These are phyloP conservation scores for Aspergillus biplanus DNA, from an alignment of 495 filamentous ascomycete species.

Conservation along the genomic window DNA sequence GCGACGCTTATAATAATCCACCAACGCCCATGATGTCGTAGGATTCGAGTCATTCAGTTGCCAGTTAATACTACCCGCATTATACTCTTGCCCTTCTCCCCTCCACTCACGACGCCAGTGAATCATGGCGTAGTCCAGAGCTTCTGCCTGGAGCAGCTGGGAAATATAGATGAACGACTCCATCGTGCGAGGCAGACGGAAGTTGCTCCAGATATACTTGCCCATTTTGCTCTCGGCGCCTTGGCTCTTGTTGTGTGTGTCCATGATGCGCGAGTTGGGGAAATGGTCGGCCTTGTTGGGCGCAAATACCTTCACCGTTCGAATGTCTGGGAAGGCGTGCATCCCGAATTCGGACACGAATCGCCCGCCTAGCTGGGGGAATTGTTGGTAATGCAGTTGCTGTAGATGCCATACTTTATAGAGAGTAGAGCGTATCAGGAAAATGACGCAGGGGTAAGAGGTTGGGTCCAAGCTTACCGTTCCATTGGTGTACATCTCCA, in stretches of 20 bases:
- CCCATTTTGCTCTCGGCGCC: conserved; percentile 8
- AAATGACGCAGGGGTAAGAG: neutral
- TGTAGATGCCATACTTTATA: conserved; percentile 4
- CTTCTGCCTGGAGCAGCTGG: conserved; percentile 4
- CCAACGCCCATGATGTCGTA: conserved; percentile 1
- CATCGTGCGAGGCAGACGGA: conserved; percentile 1
- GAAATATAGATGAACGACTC: conserved; percentile 7
- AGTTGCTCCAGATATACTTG: conserved; percentile 8
- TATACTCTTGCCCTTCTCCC: neutral
- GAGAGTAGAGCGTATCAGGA: neutral
- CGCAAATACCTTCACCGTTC: neutral
- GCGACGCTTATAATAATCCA: conserved; percentile 6
- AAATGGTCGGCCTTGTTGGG: conserved; percentile 2
- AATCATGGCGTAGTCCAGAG: conserved; percentile 5
- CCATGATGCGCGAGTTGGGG: conserved; percentile 9
- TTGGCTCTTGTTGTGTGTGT: conserved; percentile 7
- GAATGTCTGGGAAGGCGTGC: conserved; percentile 7
- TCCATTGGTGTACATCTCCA: conserved; percentile 10
- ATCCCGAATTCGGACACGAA: conserved; percentile 8
- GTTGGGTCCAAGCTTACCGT: neutral
- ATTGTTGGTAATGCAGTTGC: conserved; percentile 9
- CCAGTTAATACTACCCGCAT: conserved; percentile 6
- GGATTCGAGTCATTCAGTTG: conserved; percentile 12
- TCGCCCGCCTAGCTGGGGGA: neutral
- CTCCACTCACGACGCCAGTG: conserved; percentile 9